Evolutionary conservation across 768 basidiomycete species (phyloP).

Genomic region (Leccinum incarnatum): DNA sequence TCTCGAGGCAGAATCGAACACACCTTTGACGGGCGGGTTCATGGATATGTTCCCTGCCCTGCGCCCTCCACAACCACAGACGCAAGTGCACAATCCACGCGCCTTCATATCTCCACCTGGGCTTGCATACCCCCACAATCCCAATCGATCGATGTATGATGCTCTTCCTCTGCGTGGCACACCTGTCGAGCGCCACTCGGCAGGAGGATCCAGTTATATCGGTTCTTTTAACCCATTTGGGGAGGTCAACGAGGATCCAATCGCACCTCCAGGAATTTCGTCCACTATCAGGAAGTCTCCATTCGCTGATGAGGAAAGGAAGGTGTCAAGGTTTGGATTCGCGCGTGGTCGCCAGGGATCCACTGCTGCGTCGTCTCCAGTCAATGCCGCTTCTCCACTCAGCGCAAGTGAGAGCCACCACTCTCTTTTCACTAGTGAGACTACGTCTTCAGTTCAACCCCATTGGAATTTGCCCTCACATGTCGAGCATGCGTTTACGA

Average conservation of each 20-base stretch:
- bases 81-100: conserved; percentile 25
- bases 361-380: conserved; percentile 55
- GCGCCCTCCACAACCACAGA: conserved; percentile 32
- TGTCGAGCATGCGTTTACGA: conserved; percentile 41
- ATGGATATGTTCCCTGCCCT: conserved; percentile 70
- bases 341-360: conserved; percentile 69
- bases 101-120: conserved; percentile 52
- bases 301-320: conserved; percentile 57
- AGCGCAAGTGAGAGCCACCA: conserved; percentile 49
- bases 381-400: conserved; percentile 54
- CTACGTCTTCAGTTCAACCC: conserved; percentile 37
- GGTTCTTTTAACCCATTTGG: conserved; percentile 84
- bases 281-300: conserved; percentile 38
- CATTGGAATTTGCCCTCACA: conserved; percentile 46
- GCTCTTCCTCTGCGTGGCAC: conserved; percentile 41
- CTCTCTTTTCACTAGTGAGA: conserved; percentile 43
- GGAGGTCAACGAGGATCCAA: conserved; percentile 51
- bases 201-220: conserved; percentile 52
- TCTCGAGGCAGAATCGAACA: conserved; percentile 43
- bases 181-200: conserved; percentile 45
- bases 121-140: conserved; percentile 46
- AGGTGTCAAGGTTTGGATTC: conserved; percentile 79
- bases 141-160: conserved; percentile 56
- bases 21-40: conserved; percentile 64
- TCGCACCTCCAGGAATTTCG: conserved; percentile 28